Evolutionary conservation across 1,139 yeast genomes (phyloP).

Genomic region (Geotrichum restrictum): DNA sequence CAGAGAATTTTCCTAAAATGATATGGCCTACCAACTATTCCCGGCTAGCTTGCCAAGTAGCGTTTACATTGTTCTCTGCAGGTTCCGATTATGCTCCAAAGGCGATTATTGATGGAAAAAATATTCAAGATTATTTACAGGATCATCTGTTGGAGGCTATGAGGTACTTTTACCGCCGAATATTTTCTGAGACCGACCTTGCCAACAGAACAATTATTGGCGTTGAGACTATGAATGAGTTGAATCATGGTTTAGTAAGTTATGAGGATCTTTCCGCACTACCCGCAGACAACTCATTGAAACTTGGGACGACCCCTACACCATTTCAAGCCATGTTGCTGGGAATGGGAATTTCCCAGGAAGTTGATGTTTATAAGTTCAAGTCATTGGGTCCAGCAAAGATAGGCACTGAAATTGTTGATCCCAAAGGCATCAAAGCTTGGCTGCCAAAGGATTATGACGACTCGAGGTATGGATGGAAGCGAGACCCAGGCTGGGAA

Average conservation of each 20-base stretch:
- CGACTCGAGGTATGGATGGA: constrained; percentile 68
- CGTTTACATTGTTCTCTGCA: constrained; percentile 81
- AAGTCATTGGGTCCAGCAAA: constrained; percentile 60
- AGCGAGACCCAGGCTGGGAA: constrained; percentile 59
- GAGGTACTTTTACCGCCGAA: constrained; percentile 49
- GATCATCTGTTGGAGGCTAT: constrained; percentile 56
- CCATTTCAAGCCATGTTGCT: constrained; percentile 40
- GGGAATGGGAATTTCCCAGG: constrained; percentile 68
- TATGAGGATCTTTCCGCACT: constrained; percentile 28
- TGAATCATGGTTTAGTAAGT: constrained; percentile 47
- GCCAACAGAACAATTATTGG: constrained; percentile 54
- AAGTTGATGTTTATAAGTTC: constrained; percentile 62
- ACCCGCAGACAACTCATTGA: constrained; percentile 29
- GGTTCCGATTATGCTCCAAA: constrained; percentile 69
- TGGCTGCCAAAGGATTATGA: constrained; percentile 51
- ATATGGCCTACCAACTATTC: constrained; percentile 85
- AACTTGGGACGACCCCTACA: constrained; percentile 35
- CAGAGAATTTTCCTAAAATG: constrained; percentile 54
- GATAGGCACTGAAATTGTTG: constrained; percentile 38
- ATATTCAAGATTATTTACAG: constrained; percentile 76
- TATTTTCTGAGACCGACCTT: constrained; percentile 52
- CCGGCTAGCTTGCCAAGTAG: constrained; percentile 67
- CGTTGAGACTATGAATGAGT: constrained; percentile 84
- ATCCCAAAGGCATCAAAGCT: constrained; percentile 60
- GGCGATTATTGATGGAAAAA: constrained; percentile 61